Percentiles rank a stretch among this genome's conserved stretches.
Evolutionary conservation across 352 stramenopile species (phyloP).

Genomic region (Globisporangium orthogonon): DNA sequence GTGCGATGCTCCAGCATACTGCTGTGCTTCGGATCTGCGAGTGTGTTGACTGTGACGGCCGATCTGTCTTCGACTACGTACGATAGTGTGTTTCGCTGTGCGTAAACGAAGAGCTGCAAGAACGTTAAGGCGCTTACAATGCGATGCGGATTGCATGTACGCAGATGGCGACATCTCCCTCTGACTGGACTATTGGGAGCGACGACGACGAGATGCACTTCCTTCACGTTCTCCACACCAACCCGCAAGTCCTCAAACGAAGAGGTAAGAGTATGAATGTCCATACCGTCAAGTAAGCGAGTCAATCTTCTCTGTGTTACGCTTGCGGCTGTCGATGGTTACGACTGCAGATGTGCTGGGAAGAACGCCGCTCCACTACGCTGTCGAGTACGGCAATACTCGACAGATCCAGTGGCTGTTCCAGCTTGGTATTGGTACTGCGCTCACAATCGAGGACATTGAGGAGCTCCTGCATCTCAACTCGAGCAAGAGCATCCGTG

Average conservation of each 20-base stretch:
- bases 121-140: neutral
- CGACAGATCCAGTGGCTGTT: conserved; percentile 32
- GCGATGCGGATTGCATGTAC: neutral
- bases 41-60: conserved; percentile 23
- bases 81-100: too few relatives aligned
- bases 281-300: neutral
- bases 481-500: conserved; percentile 17
- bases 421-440: conserved; percentile 19
- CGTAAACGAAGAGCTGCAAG: too few relatives aligned
- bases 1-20: conserved; percentile 14
- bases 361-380: conserved; percentile 44
- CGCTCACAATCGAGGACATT: conserved; percentile 19
- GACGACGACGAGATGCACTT: conserved; percentile 19
- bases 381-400: conserved; percentile 30
- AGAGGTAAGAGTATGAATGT: conserved; percentile 12
- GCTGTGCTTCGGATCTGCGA: conserved; percentile 28
- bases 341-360: conserved; percentile 27
- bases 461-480: conserved; percentile 26
- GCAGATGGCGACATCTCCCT: conserved; percentile 14
- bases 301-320: neutral
- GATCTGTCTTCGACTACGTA: conserved; percentile 57
- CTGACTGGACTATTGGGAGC: conserved; percentile 5
- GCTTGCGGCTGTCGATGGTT: neutral
- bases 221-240: conserved; percentile 19
- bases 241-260: conserved; percentile 16